These are phyloP conservation scores for Fusarium burgessii DNA, from an alignment of 2,329 filamentous ascomycete species.

Conservation along the genomic window DNA sequence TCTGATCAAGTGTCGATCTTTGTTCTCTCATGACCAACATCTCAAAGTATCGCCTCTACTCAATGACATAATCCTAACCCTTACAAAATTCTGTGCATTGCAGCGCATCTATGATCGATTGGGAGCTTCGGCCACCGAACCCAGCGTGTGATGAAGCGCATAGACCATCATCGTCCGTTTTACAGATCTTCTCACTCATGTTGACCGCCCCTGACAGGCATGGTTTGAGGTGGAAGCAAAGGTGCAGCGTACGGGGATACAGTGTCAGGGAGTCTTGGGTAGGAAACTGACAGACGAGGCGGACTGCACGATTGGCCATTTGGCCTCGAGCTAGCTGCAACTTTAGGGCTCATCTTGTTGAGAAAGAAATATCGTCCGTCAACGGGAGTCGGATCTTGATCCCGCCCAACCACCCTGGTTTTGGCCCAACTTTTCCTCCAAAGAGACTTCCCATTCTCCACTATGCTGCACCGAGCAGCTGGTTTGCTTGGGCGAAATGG, in stretches of 20 bases:
- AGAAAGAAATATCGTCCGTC: conserved; percentile 12
- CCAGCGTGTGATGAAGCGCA: conserved; percentile 2
- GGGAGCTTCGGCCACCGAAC: conserved; percentile 12
- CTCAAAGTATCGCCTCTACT: background rate
- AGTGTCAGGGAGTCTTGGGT: conserved; percentile 8
- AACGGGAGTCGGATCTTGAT: conserved; percentile 43
- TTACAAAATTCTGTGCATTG: background rate
- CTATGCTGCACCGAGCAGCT: conserved; percentile 41
- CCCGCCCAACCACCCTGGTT: conserved; percentile 28
- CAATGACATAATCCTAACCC: background rate
- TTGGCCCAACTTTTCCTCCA: conserved; percentile 7
- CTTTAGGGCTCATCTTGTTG: conserved; percentile 6
- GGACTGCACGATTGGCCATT: conserved; percentile 32
- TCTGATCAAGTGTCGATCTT: conserved; percentile 3
- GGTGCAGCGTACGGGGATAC: conserved; percentile 27
- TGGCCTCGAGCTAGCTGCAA: conserved; percentile 4
- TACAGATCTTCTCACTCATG: conserved; percentile 17
- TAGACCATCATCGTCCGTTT: conserved; percentile 1
- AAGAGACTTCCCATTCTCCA: conserved; percentile 25
- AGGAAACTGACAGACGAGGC: conserved; percentile 32
- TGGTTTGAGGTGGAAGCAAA: conserved; percentile 29
- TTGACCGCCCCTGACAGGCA: conserved; percentile 26
- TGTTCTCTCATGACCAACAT: background rate
- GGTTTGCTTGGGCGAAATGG: conserved; percentile 45
- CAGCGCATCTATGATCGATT: background rate